Conservation (phyloP, 2,329 filamentous ascomycete genomes). For the Aspergillus floridensis region DNA sequence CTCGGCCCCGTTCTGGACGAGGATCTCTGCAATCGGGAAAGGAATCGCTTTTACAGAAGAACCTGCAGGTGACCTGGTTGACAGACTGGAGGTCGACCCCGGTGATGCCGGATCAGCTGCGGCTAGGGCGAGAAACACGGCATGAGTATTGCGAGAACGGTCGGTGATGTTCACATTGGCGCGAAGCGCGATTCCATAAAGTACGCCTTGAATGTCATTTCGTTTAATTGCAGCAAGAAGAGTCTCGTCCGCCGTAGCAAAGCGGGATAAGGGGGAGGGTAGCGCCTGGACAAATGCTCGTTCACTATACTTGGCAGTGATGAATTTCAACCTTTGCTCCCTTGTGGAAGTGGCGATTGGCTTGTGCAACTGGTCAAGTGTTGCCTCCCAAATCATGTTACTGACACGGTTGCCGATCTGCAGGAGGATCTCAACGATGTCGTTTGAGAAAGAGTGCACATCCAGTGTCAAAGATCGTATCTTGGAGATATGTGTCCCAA, state of each 20-base stretch:
- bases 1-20: slow-evolving; percentile 91
- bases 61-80: slow-evolving; percentile 30
- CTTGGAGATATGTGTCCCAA: slow-evolving; percentile 97
- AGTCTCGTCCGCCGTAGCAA: slow-evolving; percentile 77
- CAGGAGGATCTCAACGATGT: slow-evolving; percentile 91
- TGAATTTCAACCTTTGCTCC: slow-evolving; percentile 90
- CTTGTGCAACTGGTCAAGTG: slow-evolving; percentile 70
- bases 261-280: slow-evolving; percentile 71
- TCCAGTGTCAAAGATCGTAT: slow-evolving; percentile 92
- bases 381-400: slow-evolving; percentile 96
- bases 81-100: slow-evolving; percentile 39
- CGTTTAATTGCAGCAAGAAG: slow-evolving; percentile 90
- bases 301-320: slow-evolving; percentile 92
- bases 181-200: slow-evolving; percentile 81
- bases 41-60: slow-evolving; percentile 53
- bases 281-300: slow-evolving; percentile 72
- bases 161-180: slow-evolving; percentile 87
- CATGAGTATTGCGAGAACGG: slow-evolving; percentile 81
- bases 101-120: slow-evolving; percentile 88
- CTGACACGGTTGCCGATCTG: slow-evolving; percentile 91
- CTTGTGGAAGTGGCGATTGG: slow-evolving; percentile 74
- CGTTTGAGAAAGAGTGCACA: slow-evolving; percentile 91
- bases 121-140: slow-evolving; percentile 85
- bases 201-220: slow-evolving; percentile 89
- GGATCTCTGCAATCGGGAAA: slow-evolving; percentile 85